Base-by-base conservation (phyloP, 805 yeast genomes). In the Tetrapisispora iriomotensis region DNA sequence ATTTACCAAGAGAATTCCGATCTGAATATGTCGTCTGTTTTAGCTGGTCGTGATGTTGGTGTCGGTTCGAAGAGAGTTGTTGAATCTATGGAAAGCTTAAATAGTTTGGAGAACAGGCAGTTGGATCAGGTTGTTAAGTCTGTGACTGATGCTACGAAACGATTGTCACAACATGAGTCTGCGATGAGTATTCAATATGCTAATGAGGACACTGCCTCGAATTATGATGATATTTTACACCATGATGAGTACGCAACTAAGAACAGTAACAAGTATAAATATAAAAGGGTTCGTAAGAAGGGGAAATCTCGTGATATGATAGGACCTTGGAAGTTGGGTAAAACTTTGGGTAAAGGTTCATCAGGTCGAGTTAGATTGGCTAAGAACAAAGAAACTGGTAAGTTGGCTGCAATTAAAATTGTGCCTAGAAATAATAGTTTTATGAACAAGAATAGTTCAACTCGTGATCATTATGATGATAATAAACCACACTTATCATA, bases 271-370 rank as follows among this genome's bases (percentile, higher is more conserved):
- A 5, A 5, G 8, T 18, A n/a, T 36, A 21, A 12, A 14, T 10
- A n/a, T 14, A 28, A 28, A 17, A 36, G 28, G 12, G 20, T 19
- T 28, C 18, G 24, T 2, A 37, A 31, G 15, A 55, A 53, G 38
- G 48, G 58, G 15, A 57, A 48, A 35, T 48, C 60, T 12, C 49
- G 63, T 42, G 64, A 66, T 43, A 65, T 66, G 22, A 80, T 83
- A 19, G 94, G 94, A 1, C 94, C 94, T 13, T 83, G 94, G 94
- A 72, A 72, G 48, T 65, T 83, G 39, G 92, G 92, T 15, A 75
- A 77, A 51, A 80, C 90, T 4, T 61, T 83, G 37, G 94, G 94
- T 3, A 71, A 82, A 49, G 94, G 94, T 14, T 83, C 92, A 36
- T 81, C 92, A 0, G 90, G 90, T 3, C 68, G 88, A 39, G 94